A percentile compares a stretch with the other conserved stretches of the same genome.
Conservation (phyloP, 108 stramenopile genomes). For the Mayamaea pseudoterrestris region DNA sequence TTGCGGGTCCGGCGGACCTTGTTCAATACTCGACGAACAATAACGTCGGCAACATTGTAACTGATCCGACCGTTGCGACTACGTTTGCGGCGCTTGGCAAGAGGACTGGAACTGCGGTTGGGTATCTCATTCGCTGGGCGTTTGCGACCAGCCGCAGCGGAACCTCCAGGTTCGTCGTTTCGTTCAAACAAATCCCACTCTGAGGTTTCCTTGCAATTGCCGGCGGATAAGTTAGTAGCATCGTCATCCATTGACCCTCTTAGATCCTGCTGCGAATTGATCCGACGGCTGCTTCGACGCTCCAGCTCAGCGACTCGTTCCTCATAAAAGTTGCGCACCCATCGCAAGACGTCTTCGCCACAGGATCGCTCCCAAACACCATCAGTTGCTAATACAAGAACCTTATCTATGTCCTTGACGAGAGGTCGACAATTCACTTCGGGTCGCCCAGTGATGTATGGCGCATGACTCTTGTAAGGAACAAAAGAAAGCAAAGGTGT, state of each 20-base stretch:
- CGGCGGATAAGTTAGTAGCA: too few relatives aligned
- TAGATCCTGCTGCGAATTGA: constrained; percentile 2
- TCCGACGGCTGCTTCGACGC: constrained; percentile 16
- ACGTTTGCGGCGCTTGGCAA: constrained; percentile 29
- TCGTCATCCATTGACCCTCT: background rate
- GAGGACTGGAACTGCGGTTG: constrained; percentile 12
- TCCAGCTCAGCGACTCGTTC: constrained; percentile 49
- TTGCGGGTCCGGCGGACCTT: constrained; percentile 71
- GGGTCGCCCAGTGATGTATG: constrained; percentile 76
- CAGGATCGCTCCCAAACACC: constrained; percentile 78
- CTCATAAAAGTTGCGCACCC: constrained; percentile 62
- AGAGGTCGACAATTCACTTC: constrained; percentile 77
- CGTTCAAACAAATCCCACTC: constrained; percentile 4
- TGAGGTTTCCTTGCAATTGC: background rate
- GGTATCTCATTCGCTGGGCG: too few relatives aligned
- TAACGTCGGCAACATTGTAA: constrained; percentile 53
- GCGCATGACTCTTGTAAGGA: constrained; percentile 70
- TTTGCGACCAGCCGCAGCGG: too few relatives aligned
- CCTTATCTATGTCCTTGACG: constrained; percentile 49
- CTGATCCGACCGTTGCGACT: constrained; percentile 15
- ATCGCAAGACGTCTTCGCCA: constrained; percentile 57
- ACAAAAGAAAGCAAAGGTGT: constrained; percentile 66
- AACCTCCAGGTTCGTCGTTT: background rate
- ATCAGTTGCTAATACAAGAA: constrained; percentile 71
- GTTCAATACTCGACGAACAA: constrained; percentile 72